A percentile compares a stretch with the other conserved stretches of the same genome.
phyloP scores from a whole-genome alignment of 2,329 filamentous ascomycete genomes.

The Calonectria montana region DNA sequence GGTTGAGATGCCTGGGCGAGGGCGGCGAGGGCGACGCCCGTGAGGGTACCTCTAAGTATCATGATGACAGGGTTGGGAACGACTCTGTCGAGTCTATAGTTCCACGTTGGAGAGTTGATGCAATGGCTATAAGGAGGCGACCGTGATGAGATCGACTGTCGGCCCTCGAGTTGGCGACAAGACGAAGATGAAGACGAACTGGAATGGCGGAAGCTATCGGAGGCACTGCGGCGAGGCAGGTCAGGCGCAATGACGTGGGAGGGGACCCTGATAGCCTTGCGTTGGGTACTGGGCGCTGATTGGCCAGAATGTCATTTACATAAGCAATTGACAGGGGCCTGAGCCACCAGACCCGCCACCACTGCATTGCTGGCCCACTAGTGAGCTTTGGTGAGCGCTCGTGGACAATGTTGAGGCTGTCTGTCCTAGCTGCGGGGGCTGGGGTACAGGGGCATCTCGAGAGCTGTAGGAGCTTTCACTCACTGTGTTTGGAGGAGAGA shows the following conservation, averaged over 20 bases:
- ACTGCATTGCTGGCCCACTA: conserved; percentile 1
- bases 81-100: background rate
- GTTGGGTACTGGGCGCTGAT: background rate
- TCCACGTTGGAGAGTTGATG: background rate
- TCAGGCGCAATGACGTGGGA: conserved; percentile 17
- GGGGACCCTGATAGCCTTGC: conserved; percentile 13
- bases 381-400: background rate
- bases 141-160: background rate
- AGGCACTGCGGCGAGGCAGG: background rate
- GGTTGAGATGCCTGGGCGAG: conserved; percentile 74
- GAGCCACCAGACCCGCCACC: background rate
- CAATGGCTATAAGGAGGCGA: background rate
- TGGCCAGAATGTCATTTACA: conserved; percentile 7
- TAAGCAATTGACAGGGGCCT: background rate
- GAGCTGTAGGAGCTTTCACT: background rate
- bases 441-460: background rate
- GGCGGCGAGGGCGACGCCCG: conserved; percentile 48
- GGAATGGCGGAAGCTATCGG: background rate
- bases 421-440: background rate
- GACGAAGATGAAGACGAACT: background rate
- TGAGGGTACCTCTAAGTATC: conserved; percentile 42
- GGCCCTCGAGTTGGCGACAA: background rate
- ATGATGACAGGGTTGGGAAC: conserved; percentile 15
- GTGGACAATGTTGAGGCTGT: conserved; percentile 1
- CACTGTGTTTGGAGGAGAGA: background rate